Evolutionary conservation across 768 basidiomycete genomes (phyloP), one percentile per base, ranked within the genome.

Genomic region (Wakefieldia striispora): DNA sequence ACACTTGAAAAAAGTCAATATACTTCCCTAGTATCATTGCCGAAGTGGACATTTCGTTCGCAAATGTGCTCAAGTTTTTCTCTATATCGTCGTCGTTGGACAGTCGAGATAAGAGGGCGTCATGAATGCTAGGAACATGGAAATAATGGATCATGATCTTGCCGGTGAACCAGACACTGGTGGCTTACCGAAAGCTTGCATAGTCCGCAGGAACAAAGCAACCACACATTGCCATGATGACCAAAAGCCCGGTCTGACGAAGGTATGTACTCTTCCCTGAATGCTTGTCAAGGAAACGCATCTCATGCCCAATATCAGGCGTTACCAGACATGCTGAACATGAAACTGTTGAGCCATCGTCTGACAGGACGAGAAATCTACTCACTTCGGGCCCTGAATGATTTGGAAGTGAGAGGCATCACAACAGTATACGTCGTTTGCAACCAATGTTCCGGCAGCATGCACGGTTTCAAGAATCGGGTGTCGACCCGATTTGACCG

Each of bases 41-140:
- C 21, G 85, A 85, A 3, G 89, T 83, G 1, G 87, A 82, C 91
- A 99, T 97, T 70, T 99, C 95, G 55, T 82, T 86, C 1, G 93
- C 92, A 69, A 99, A 99, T 0, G 97, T 97, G 56, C 94, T 97
- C 21, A 98, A 67, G 38, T 79, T 88, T 61, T 83, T 87, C 67
- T 95, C 92, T 62, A 94, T 78, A 57, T 92, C 86, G 60, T 97
- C 94, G 55, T 98, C 94, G 58, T 98, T 97, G 1, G 92, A 95
- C 16, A 99, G 73, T 2, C 95, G 82, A 1, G 85, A 88, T 21
- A 98, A 76, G 5, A 98, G 75, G 0, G 85, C 78, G 53, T 95
- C 91, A 52, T 95, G 88, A 3, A 93, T 75, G 24, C 88, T 91
- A 43, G 4, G 24, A 23, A 51, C 17, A 33, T 19, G 8, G 20